These are phyloP conservation scores for Epichloe gansuensis DNA, from an alignment of 2,329 filamentous ascomycete genomes.

Conservation along the genomic window DNA sequence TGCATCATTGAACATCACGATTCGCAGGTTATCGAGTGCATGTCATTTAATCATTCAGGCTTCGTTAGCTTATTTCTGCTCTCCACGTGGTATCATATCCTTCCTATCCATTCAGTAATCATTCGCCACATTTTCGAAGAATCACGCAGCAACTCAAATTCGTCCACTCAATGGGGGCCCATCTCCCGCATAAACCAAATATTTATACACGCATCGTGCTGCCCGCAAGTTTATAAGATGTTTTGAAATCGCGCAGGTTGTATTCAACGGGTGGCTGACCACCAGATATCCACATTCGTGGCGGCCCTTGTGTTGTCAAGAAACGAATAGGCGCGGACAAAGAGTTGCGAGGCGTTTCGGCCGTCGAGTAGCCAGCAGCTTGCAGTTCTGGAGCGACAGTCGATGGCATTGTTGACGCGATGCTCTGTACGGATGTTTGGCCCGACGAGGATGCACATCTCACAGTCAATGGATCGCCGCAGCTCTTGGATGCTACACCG, in stretches of 20 bases:
- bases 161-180: too few relatives aligned
- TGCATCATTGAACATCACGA: too few relatives aligned
- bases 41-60: too few relatives aligned
- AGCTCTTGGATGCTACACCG: slow-evolving; percentile 2
- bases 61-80: too few relatives aligned
- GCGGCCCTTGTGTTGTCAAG: slow-evolving; percentile 17
- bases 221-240: slow-evolving; percentile 43
- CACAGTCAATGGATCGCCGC: neutral
- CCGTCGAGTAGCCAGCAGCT: slow-evolving; percentile 13
- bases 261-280: slow-evolving; percentile 19
- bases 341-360: neutral
- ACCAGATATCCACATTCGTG: slow-evolving; percentile 25
- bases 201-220: neutral
- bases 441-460: slow-evolving; percentile 9
- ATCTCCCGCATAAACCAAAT: too few relatives aligned
- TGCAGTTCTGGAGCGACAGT: slow-evolving; percentile 21
- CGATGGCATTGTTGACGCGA: slow-evolving; percentile 16
- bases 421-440: slow-evolving; percentile 8
- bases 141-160: too few relatives aligned
- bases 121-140: too few relatives aligned
- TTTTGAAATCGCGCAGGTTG: neutral
- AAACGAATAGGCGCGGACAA: slow-evolving; percentile 20
- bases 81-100: too few relatives aligned
- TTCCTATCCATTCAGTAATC: too few relatives aligned
- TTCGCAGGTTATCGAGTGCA: too few relatives aligned